These are phyloP conservation scores for Aureobasidium uvarum DNA, from an alignment of 2,329 filamentous ascomycete genomes.

Conservation along the genomic window DNA sequence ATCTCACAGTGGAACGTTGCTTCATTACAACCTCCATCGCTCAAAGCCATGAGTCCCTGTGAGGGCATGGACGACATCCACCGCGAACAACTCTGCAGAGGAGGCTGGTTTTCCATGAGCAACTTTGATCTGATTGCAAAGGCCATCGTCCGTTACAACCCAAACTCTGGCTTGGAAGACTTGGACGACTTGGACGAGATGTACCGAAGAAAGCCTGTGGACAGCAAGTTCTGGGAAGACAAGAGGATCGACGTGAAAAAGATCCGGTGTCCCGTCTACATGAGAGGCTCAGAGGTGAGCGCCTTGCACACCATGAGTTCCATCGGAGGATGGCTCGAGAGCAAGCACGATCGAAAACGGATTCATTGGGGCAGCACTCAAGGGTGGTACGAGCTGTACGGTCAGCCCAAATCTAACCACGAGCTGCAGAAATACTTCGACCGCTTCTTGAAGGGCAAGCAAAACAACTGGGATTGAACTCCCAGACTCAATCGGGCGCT, in stretches of 20 bases:
- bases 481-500: conserved; percentile 45
- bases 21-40: conserved; percentile 42
- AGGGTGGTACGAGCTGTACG: conserved; percentile 50
- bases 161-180: no score
- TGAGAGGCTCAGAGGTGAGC: conserved; percentile 30
- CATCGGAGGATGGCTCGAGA: conserved; percentile 41
- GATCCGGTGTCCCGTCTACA: conserved; percentile 32
- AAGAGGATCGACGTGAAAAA: conserved; percentile 32
- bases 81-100: conserved; percentile 48
- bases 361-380: conserved; percentile 43
- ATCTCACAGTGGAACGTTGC: conserved; percentile 46
- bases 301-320: conserved; percentile 31
- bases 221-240: conserved; percentile 31
- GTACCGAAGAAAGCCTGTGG: no score
- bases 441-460: conserved; percentile 43
- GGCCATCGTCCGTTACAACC: neutral
- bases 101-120: conserved; percentile 43
- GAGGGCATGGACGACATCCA: conserved; percentile 51
- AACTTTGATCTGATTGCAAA: conserved; percentile 39
- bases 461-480: conserved; percentile 47
- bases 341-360: conserved; percentile 46
- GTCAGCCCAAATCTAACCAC: conserved; percentile 36
- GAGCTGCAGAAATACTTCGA: conserved; percentile 50
- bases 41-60: conserved; percentile 49
- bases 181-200: no score